Percentiles rank a stretch among this genome's conserved stretches.
Evolutionary conservation across 2,329 filamentous ascomycete species (phyloP).

Genomic region (Emmonsiellopsis sp.): DNA sequence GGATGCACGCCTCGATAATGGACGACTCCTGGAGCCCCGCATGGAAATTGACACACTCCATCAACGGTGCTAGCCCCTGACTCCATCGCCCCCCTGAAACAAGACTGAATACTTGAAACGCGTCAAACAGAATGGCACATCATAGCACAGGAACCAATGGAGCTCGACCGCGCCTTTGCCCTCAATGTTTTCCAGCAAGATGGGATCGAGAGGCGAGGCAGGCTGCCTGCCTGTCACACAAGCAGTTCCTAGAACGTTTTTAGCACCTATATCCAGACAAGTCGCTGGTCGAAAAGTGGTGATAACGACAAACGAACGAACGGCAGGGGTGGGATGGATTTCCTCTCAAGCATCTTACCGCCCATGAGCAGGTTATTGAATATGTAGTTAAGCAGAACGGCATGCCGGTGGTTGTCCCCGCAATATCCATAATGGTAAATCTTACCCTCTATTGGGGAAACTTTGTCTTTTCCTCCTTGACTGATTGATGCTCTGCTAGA

Average conservation of each 20-base stretch:
- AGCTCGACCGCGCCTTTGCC: conserved; percentile 33
- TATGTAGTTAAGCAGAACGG: too few species aligned
- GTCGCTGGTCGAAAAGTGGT: too few species aligned
- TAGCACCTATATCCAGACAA: conserved; percentile 11
- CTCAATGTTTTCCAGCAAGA: conserved; percentile 32
- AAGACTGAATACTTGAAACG: conserved; percentile 25
- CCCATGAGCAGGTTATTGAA: too few species aligned
- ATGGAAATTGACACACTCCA: conserved; percentile 31
- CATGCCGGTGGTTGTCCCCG: too few species aligned
- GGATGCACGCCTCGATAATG: background rate
- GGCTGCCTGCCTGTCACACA: conserved; percentile 21
- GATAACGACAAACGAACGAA: too few species aligned
- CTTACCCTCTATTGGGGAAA: too few species aligned
- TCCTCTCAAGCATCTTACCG: too few species aligned
- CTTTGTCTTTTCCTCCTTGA: too few species aligned
- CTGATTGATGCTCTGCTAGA: too few species aligned
- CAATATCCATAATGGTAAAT: too few species aligned
- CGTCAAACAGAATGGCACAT: conserved; percentile 29
- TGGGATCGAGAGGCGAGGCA: conserved; percentile 18
- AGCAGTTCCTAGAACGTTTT: conserved; percentile 28
- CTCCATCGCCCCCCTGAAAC: background rate
- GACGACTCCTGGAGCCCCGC: conserved; percentile 25
- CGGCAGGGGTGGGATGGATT: too few species aligned
- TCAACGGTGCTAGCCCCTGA: conserved; percentile 27
- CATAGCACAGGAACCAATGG: conserved; percentile 29